Percentiles rank a stretch among this genome's conserved stretches.
Conservation (phyloP, 2,329 filamentous ascomycete species). For the Furcasterigmium furcatum region DNA sequence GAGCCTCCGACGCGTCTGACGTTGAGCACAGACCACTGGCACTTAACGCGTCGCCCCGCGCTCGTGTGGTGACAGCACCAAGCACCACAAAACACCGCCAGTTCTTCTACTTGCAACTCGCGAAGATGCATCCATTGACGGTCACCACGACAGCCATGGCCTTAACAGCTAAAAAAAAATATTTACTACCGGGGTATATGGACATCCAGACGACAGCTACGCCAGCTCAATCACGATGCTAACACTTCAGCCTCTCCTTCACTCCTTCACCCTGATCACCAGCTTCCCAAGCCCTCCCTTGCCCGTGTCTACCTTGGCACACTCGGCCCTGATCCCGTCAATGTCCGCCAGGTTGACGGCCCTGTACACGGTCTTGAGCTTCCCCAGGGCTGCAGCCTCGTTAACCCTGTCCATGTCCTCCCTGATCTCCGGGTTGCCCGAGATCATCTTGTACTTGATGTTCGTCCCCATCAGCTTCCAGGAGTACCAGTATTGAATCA, state of each 20-base stretch:
- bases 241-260: not conserved
- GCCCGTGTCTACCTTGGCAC: slow-evolving; percentile 32
- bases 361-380: slow-evolving; percentile 38
- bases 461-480: slow-evolving; percentile 40
- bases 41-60: too few relatives aligned
- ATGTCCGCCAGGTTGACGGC: slow-evolving; percentile 38
- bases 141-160: too few relatives aligned
- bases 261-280: slow-evolving; percentile 25
- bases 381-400: slow-evolving; percentile 35
- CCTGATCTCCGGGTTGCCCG: slow-evolving; percentile 34
- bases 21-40: too few relatives aligned
- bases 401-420: slow-evolving; percentile 39
- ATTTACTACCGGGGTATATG: too few relatives aligned
- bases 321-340: slow-evolving; percentile 34
- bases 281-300: slow-evolving; percentile 41
- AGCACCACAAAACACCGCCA: too few relatives aligned
- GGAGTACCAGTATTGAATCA: slow-evolving; percentile 34
- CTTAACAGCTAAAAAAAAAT: too few relatives aligned
- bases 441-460: slow-evolving; percentile 40
- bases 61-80: too few relatives aligned
- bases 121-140: too few relatives aligned
- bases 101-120: too few relatives aligned
- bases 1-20: too few relatives aligned
- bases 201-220: too few relatives aligned
- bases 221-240: too few relatives aligned